phyloP scores from a whole-genome alignment of 2,329 filamentous ascomycete species.

The Alternaria solani region DNA sequence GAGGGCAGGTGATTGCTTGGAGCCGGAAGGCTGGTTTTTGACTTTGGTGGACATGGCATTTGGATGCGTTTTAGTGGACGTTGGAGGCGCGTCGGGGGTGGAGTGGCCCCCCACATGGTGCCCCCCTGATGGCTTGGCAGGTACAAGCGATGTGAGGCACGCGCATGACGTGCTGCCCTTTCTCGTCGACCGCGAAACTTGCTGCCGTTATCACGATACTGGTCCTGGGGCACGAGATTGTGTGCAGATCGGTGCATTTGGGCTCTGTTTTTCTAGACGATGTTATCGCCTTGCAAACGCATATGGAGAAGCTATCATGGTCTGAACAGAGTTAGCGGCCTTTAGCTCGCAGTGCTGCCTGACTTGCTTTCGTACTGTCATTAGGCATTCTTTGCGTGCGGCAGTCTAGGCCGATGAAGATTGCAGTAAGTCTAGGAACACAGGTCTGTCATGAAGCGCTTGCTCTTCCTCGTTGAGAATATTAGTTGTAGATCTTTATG shows the following conservation, averaged over 20 bases:
- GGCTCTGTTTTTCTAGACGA: not conserved
- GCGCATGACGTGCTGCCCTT: slow-evolving; percentile 2
- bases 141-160: slow-evolving; percentile 6
- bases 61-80: slow-evolving; percentile 1
- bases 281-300: too few relatives aligned
- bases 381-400: too few relatives aligned
- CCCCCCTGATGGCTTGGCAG: slow-evolving; percentile 9
- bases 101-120: slow-evolving; percentile 2
- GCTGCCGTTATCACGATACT: not conserved
- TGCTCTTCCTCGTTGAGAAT: too few relatives aligned
- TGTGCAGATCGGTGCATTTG: not conserved
- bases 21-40: not conserved
- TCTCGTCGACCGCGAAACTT: not conserved
- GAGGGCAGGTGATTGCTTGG: not conserved
- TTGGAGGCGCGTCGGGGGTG: slow-evolving; percentile 1
- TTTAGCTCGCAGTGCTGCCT: too few relatives aligned
- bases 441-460: too few relatives aligned
- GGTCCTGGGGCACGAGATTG: not conserved
- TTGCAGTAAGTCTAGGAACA: too few relatives aligned
- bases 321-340: too few relatives aligned
- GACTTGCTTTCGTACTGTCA: too few relatives aligned
- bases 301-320: too few relatives aligned
- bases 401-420: too few relatives aligned
- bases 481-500: too few relatives aligned
- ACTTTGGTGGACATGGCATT: not conserved